phyloP scores from a whole-genome alignment of 2,329 filamentous ascomycete species.

The Dactylella cylindrospora region DNA sequence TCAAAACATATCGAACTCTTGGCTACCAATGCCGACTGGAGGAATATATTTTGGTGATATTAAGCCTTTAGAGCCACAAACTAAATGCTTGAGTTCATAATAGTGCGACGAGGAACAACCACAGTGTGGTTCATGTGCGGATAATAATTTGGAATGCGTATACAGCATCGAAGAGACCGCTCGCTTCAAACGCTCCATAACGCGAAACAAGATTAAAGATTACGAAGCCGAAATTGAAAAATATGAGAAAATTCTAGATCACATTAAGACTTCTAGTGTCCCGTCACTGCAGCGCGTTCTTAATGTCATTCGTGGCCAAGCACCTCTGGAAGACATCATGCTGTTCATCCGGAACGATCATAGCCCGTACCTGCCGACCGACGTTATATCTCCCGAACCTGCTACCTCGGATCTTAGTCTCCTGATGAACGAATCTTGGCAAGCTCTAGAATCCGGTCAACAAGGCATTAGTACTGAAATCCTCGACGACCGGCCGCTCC shows the following conservation, averaged over 20 bases:
- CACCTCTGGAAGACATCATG: slow-evolving; percentile 29
- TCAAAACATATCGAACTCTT: too few relatives aligned
- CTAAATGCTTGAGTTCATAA: background rate
- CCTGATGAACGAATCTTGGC: slow-evolving; percentile 36
- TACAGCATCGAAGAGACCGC: slow-evolving; percentile 23
- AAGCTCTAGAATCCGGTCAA: background rate
- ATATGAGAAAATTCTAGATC: slow-evolving; percentile 25
- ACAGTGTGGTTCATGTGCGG: slow-evolving; percentile 17
- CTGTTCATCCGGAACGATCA: slow-evolving; percentile 31
- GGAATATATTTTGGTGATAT: too few relatives aligned
- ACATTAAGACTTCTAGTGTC: slow-evolving; percentile 25
- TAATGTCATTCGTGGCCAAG: slow-evolving; percentile 29
- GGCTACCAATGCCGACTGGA: too few relatives aligned
- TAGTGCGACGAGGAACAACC: slow-evolving; percentile 29
- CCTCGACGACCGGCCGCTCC: slow-evolving; percentile 21
- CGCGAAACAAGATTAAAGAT: slow-evolving; percentile 26
- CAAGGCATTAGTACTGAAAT: slow-evolving; percentile 4
- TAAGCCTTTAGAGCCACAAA: too few relatives aligned
- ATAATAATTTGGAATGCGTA: slow-evolving; percentile 19
- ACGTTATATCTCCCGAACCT: slow-evolving; percentile 24
- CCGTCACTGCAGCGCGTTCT: slow-evolving; percentile 19
- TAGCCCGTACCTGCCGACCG: slow-evolving; percentile 14
- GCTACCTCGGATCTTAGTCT: slow-evolving; percentile 22
- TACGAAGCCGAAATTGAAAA: slow-evolving; percentile 33
- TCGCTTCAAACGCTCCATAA: slow-evolving; percentile 15